Conservation (phyloP, 2,329 filamentous ascomycete species). For the Trichoderma brevicompactum region DNA sequence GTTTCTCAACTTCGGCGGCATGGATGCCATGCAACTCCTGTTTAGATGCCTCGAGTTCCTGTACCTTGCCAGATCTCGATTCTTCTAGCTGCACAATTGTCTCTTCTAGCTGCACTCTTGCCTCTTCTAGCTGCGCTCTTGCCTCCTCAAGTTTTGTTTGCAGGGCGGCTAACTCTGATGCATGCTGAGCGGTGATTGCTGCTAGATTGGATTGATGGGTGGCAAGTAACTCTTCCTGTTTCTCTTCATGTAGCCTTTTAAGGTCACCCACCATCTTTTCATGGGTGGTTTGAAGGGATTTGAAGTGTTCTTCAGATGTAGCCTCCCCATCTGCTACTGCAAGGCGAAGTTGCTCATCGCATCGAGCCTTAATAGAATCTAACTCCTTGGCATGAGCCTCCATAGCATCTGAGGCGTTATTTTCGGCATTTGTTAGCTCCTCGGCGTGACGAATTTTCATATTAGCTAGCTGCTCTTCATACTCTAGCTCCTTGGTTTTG, state of each 20-base stretch:
- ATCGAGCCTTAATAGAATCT: constrained; percentile 59
- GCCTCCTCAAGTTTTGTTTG: constrained; percentile 45
- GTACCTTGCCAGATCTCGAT: constrained; percentile 48
- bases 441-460: constrained; percentile 62
- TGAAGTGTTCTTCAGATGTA: constrained; percentile 47
- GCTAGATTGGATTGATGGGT: constrained; percentile 35
- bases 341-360: constrained; percentile 54
- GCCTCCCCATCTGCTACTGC: constrained; percentile 50
- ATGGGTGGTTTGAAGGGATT: constrained; percentile 51
- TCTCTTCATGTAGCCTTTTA: constrained; percentile 46
- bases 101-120: constrained; percentile 54
- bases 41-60: constrained; percentile 52
- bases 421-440: constrained; percentile 62
- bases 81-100: too few species aligned
- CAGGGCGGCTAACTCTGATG: constrained; percentile 40
- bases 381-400: constrained; percentile 56
- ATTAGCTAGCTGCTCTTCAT: constrained; percentile 59
- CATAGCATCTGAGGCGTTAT: constrained; percentile 53
- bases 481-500: constrained; percentile 56
- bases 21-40: constrained; percentile 52
- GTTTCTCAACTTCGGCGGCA: constrained; percentile 53
- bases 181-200: background rate
- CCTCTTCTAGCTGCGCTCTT: constrained; percentile 51
- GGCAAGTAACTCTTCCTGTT: constrained; percentile 43
- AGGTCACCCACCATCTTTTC: constrained; percentile 46